These are phyloP conservation scores for Avena atlantica DNA, from an alignment of 176 grass and related monocot genomes.

Conservation along the genomic window DNA sequence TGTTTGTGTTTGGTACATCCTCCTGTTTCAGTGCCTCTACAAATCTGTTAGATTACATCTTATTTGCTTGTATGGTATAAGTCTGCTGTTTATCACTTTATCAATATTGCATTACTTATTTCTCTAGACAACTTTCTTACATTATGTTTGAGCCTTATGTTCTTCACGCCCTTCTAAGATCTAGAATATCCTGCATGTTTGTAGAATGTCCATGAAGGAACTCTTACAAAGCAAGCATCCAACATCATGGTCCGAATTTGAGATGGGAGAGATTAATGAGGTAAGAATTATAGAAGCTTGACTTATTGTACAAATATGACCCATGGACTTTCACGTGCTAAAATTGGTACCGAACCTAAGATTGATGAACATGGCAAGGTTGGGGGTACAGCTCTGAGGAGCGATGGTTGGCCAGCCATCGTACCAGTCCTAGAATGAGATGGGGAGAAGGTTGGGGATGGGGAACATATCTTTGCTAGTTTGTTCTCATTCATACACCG, in stretches of 20 bases:
- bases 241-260: conserved; percentile 88
- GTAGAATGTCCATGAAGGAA: conserved; percentile 96
- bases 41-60: neutral
- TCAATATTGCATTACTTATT: neutral
- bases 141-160: neutral
- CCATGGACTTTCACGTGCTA: neutral
- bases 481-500: neutral
- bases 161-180: neutral
- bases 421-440: neutral
- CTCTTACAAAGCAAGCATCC: conserved; percentile 87
- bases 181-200: neutral
- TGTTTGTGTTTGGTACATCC: neutral
- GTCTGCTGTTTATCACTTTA: conserved; percentile 15
- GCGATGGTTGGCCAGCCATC: neutral
- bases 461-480: neutral
- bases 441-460: neutral
- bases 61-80: neutral
- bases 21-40: neutral
- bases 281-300: conserved; percentile 45
- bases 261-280: conserved; percentile 86
- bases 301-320: conserved; percentile 20
- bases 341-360: neutral
- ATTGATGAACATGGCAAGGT: conserved; percentile 2
- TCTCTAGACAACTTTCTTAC: neutral
- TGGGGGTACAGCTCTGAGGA: neutral